Evolutionary conservation across 1,139 yeast genomes (phyloP), one percentile per base, ranked within the genome.

Genomic region (Taphrina flavorubra): DNA sequence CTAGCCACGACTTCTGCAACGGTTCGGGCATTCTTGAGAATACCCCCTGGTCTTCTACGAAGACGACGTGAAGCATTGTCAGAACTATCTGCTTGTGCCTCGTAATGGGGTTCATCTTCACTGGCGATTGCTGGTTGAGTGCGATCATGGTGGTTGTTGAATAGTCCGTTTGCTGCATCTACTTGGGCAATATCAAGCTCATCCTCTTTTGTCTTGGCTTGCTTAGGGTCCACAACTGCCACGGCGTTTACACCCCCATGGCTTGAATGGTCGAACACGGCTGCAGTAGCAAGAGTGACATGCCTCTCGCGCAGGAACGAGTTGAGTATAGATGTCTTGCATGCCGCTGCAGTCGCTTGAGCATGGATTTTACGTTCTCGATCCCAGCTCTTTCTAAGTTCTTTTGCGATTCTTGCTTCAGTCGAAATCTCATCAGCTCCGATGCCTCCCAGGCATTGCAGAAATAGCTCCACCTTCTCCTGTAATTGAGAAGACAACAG

Each of bases 321-420:
- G 13, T 44, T 44, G 18, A 2, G 47, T 7, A 44, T 14, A 14
- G 47, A n/a, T 2, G 2, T 8, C 2, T 44, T n/a, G 47, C 47
- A 44, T 44, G 18, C 1, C 6, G 13, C 11, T 44, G 8, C 47
- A 2, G 2, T 7, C 18, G 47, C 4, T 44, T n/a, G 47, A 2
- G 18, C 16, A 72, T 77, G 78, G 68, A 74, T 65, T 51, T 75
- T 70, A 36, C 78, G 72, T n/a, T 75, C 73, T 25, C 75, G 68
- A 59, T 76, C 74, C 82, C 83, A 80, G 53, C 76, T 76, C 56
- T 74, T 73, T 51, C 79, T 77, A 57, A 80, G 75, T 69, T 79
- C 81, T 40, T 73, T 74, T 37, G 80, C 68, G 14, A 80, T 77
- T 18, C 76, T n/a, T 20, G 51, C 53, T 74, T 34, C 72, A 61